A percentile compares a stretch with the other conserved stretches of the same genome.
phyloP scores from a whole-genome alignment of 140 eudicot species.

The Cichorium intybus region DNA sequence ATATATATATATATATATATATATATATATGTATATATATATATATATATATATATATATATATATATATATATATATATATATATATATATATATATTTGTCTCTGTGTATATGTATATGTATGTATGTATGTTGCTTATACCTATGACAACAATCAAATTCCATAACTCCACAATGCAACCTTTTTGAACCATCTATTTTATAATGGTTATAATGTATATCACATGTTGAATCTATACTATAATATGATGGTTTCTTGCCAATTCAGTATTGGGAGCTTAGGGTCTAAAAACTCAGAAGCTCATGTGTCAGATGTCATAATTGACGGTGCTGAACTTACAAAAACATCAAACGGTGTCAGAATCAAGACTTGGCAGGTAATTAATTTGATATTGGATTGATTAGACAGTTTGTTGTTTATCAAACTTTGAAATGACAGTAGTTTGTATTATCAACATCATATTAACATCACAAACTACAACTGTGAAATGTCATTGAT shows the following conservation, averaged over 20 bases:
- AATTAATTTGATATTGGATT: neutral
- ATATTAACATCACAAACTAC: neutral
- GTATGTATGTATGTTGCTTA: no score
- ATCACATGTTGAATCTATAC: neutral
- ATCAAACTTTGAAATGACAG: neutral
- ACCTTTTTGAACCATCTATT: no score
- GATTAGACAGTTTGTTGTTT: neutral
- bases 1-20: no score
- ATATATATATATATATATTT: neutral
- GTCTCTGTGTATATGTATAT: no score
- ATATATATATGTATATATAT: no score
- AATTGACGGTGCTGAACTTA: conserved; percentile 58
- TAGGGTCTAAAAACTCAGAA: conserved; percentile 62
- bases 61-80: neutral
- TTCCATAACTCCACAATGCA: no score
- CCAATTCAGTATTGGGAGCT: conserved; percentile 74
- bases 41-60: neutral
- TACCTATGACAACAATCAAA: no score
- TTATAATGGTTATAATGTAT: no score
- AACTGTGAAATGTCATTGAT: neutral
- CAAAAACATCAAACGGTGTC: conserved; percentile 73
- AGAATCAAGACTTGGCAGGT: conserved; percentile 96
- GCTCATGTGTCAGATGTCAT: conserved; percentile 71
- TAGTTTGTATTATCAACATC: neutral
- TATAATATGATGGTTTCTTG: neutral